Conservation (phyloP, 345 rosid species). For the Geranium brycei region DNA sequence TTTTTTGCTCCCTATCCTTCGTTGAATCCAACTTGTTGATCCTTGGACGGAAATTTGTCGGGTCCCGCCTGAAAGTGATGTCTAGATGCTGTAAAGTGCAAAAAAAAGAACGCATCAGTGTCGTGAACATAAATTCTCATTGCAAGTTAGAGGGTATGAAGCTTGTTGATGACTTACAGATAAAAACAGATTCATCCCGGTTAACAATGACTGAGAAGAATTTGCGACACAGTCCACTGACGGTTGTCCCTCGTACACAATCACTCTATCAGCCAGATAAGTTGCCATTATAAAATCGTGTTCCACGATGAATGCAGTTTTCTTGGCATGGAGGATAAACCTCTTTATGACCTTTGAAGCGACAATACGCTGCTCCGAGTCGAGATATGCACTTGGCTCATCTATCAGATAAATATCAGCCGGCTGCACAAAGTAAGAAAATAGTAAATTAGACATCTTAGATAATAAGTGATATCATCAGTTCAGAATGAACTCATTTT, state of each 20-base stretch:
- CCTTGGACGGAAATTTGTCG: conserved; percentile 85
- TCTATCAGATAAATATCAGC: conserved; percentile 96
- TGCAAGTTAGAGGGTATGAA: not conserved
- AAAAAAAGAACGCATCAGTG: not conserved
- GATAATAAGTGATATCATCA: not conserved
- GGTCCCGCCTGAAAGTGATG: conserved; percentile 90
- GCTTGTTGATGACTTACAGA: conserved; percentile 68
- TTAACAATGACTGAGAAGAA: conserved; percentile 82
- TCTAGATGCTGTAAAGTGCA: conserved; percentile 56
- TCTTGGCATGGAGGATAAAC: conserved; percentile 95
- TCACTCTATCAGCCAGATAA: conserved; percentile 85
- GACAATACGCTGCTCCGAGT: conserved; percentile 97
- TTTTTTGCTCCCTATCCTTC: conserved; percentile 91
- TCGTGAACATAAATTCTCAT: not conserved
- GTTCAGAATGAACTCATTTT: not conserved
- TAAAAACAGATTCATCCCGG: conserved; percentile 96
- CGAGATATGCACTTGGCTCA: conserved; percentile 98
- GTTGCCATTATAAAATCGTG: conserved; percentile 98
- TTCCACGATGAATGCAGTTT: conserved; percentile 97
- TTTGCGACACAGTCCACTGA: conserved; percentile 88
- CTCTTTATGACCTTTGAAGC: conserved; percentile 97
- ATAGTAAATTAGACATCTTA: not conserved
- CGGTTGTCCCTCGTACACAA: conserved; percentile 84
- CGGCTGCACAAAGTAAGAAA: conserved; percentile 40
- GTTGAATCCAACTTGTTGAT: conserved; percentile 90